phyloP scores from a whole-genome alignment of 768 basidiomycete species.

The Lenzites betulinus region DNA sequence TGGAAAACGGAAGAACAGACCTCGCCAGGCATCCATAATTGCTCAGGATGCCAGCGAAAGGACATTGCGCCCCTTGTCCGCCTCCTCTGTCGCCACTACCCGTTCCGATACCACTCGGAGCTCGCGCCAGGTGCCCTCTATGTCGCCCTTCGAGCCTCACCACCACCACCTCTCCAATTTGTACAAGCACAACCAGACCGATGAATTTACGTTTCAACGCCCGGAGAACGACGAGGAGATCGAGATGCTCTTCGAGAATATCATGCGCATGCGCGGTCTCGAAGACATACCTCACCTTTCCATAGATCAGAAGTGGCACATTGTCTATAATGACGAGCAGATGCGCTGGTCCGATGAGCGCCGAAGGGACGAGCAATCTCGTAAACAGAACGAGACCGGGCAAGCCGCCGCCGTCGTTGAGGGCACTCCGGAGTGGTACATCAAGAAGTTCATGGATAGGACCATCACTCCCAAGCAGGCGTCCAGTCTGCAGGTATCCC shows the following conservation, averaged over 20 bases:
- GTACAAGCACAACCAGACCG: slow-evolving; percentile 38
- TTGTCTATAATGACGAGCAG: slow-evolving; percentile 83
- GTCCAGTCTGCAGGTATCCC: slow-evolving; percentile 68
- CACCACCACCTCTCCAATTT: slow-evolving; percentile 56
- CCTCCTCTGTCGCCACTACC: slow-evolving; percentile 44
- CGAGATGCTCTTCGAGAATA: slow-evolving; percentile 75
- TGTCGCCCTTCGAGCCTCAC: slow-evolving; percentile 53
- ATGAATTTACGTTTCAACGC: slow-evolving; percentile 73
- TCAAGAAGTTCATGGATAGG: slow-evolving; percentile 86
- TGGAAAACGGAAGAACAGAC: slow-evolving; percentile 39
- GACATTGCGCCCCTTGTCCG: slow-evolving; percentile 34
- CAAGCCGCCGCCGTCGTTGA: slow-evolving; percentile 54
- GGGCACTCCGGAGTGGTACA: slow-evolving; percentile 90
- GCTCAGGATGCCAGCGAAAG: slow-evolving; percentile 33
- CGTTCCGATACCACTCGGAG: slow-evolving; percentile 58
- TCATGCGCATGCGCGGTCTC: slow-evolving; percentile 70
- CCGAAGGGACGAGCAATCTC: slow-evolving; percentile 60
- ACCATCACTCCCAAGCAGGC: slow-evolving; percentile 84
- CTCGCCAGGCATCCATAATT: slow-evolving; percentile 37
- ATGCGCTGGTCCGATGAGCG: slow-evolving; percentile 77
- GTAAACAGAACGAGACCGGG: slow-evolving; percentile 60
- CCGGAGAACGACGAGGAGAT: slow-evolving; percentile 79
- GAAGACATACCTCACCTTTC: slow-evolving; percentile 58
- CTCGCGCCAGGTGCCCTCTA: slow-evolving; percentile 65
- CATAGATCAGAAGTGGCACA: slow-evolving; percentile 89